phyloP scores from a whole-genome alignment of 768 basidiomycete genomes.

The Leucogyrophana mollusca region DNA sequence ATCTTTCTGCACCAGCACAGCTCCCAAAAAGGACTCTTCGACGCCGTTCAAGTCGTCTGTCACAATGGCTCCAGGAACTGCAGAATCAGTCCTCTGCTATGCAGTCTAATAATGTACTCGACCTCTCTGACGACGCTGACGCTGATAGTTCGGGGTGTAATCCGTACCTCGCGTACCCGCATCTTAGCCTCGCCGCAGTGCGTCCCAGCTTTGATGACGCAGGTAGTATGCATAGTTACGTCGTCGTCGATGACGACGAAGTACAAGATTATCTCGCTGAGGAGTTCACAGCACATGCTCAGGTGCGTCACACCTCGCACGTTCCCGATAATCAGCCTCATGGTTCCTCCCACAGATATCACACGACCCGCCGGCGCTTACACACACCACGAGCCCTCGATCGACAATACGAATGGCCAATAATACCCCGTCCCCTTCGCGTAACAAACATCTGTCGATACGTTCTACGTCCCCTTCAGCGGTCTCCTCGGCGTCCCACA shows the following conservation, averaged over 20 bases:
- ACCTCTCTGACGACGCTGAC: slow-evolving; percentile 19
- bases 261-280: slow-evolving; percentile 21
- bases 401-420: slow-evolving; percentile 34
- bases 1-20: slow-evolving; percentile 4
- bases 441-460: slow-evolving; percentile 43
- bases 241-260: slow-evolving; percentile 36
- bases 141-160: slow-evolving; percentile 29
- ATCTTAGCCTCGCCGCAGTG: slow-evolving; percentile 27
- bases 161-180: slow-evolving; percentile 44
- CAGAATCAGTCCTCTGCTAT: slow-evolving; percentile 21
- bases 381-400: slow-evolving; percentile 26
- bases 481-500: slow-evolving; percentile 30
- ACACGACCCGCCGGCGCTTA: slow-evolving; percentile 16
- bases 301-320: slow-evolving; percentile 26
- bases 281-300: slow-evolving; percentile 12
- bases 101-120: slow-evolving; percentile 11
- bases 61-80: slow-evolving; percentile 45
- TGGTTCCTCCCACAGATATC: slow-evolving; percentile 19
- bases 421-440: slow-evolving; percentile 37
- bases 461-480: slow-evolving; percentile 39
- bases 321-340: slow-evolving; percentile 19
- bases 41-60: slow-evolving; percentile 38
- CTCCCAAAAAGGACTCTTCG: slow-evolving; percentile 16
- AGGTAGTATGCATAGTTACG: slow-evolving; percentile 38
- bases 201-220: slow-evolving; percentile 29